A percentile compares a stretch with the other conserved stretches of the same genome.
These are phyloP conservation scores for Fusarium annulatum DNA, from an alignment of 2,329 filamentous ascomycete species.

Conservation along the genomic window DNA sequence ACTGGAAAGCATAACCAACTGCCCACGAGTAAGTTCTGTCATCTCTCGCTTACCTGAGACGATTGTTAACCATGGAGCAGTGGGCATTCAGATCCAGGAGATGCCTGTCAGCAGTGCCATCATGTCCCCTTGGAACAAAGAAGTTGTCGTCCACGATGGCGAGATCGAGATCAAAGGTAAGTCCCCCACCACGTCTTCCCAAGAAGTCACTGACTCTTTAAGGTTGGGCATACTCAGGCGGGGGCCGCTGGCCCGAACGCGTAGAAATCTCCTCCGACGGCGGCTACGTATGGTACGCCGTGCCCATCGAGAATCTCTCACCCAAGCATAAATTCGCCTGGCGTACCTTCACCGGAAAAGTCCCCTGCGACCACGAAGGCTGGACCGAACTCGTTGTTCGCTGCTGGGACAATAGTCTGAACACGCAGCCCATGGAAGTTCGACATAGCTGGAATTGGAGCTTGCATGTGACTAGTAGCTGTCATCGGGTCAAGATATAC, in stretches of 20 bases:
- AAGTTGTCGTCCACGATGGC: conserved; percentile 69
- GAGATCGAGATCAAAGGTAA: conserved; percentile 55
- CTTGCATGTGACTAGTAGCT: conserved; percentile 71
- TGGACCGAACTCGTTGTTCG: conserved; percentile 70
- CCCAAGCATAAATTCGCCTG: conserved; percentile 72
- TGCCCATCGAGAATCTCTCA: conserved; percentile 68
- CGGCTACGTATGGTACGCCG: conserved; percentile 71
- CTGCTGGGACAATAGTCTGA: conserved; percentile 71
- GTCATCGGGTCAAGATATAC: conserved; percentile 70
- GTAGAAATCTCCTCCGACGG: conserved; percentile 73
- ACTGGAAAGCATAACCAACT: conserved; percentile 73
- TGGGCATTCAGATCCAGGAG: conserved; percentile 74
- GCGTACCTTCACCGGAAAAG: conserved; percentile 70
- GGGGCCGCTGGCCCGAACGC: conserved; percentile 68
- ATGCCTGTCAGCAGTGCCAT: conserved; percentile 77
- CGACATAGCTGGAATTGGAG: conserved; percentile 72
- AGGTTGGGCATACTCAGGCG: conserved; percentile 69
- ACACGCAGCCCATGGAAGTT: conserved; percentile 68
- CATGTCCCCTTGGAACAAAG: conserved; percentile 70
- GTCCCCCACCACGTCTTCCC: rapidly evolving
- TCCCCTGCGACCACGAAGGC: conserved; percentile 71
- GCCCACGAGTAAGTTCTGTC: conserved; percentile 56
- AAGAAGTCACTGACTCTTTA: conserved; percentile 46
- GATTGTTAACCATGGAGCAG: conserved; percentile 36
- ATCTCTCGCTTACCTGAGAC: too few species aligned